Percentiles rank a stretch among this genome's conserved stretches.
phyloP scores from a whole-genome alignment of 257 asterid genomes.

The Asclepias syriaca region DNA sequence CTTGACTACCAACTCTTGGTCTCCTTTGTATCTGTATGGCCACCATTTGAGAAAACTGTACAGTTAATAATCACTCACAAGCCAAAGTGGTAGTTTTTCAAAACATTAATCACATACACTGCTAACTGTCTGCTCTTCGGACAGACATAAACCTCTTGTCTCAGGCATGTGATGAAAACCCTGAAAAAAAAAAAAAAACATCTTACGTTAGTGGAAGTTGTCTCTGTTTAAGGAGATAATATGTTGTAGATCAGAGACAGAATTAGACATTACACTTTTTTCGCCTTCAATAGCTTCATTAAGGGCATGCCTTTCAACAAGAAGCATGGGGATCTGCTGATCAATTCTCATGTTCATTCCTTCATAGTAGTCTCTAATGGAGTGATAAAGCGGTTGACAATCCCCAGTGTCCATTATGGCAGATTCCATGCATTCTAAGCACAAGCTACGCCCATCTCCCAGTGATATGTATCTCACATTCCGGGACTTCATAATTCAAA shows the following conservation, averaged over 20 bases:
- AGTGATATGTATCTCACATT: constrained; percentile 62
- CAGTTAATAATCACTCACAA: not conserved
- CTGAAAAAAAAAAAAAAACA: constrained; percentile 24
- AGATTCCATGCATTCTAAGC: constrained; percentile 97
- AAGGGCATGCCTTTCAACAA: constrained; percentile 90
- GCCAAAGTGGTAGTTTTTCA: not conserved
- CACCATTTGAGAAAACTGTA: not conserved
- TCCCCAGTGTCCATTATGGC: constrained; percentile 97
- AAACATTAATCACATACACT: constrained; percentile 49
- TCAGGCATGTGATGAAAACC: constrained; percentile 98
- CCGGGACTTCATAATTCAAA: constrained; percentile 42
- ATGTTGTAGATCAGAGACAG: not conserved
- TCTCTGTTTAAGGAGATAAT: not conserved
- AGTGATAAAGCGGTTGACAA: constrained; percentile 85
- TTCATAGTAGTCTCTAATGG: constrained; percentile 90
- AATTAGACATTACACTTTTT: constrained; percentile 49
- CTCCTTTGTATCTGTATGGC: constrained; percentile 55
- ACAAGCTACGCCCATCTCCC: constrained; percentile 87
- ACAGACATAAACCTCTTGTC: constrained; percentile 93
- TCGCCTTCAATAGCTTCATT: constrained; percentile 99
- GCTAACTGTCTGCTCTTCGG: constrained; percentile 95
- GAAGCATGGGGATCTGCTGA: constrained; percentile 96
- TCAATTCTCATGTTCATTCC: constrained; percentile 95
- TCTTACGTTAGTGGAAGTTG: constrained; percentile 9
- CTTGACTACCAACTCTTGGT: constrained; percentile 76